These are phyloP conservation scores for Ustilago shanxiensis DNA, from an alignment of 1,284 basidiomycete species.

Conservation along the genomic window DNA sequence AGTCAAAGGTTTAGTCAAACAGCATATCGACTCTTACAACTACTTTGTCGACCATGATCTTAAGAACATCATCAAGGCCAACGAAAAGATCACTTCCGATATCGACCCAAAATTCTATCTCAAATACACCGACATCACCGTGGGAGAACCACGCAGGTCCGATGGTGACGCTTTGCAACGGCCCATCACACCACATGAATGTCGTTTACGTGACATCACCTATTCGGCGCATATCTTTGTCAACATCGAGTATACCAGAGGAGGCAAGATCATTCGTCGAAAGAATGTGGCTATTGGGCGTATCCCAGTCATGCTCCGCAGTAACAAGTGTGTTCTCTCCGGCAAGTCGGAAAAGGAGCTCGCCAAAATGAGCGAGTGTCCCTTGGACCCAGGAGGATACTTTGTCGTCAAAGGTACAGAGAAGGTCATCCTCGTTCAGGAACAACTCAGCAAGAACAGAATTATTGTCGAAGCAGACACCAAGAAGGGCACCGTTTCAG, in stretches of 20 bases:
- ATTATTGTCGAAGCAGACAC: constrained; percentile 89
- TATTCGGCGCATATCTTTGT: constrained; percentile 95
- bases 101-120: constrained; percentile 98
- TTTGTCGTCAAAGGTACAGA: constrained; percentile 99
- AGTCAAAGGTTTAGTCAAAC: constrained; percentile 76
- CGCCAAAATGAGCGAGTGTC: constrained; percentile 95
- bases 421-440: constrained; percentile 99
- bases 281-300: constrained; percentile 90
- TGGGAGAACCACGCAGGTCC: constrained; percentile 79
- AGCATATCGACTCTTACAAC: constrained; percentile 99
- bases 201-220: constrained; percentile 93
- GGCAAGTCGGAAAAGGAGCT: constrained; percentile 83
- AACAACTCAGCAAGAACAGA: constrained; percentile 98
- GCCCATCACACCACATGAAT: constrained; percentile 95
- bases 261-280: constrained; percentile 86
- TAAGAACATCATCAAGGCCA: constrained; percentile 81
- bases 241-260: constrained; percentile 94
- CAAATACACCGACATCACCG: constrained; percentile 92
- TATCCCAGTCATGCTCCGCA: constrained; percentile 95
- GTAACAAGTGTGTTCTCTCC: constrained; percentile 86
- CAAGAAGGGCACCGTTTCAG: constrained; percentile 91
- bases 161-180: constrained; percentile 84
- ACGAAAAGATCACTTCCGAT: constrained; percentile 77
- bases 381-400: constrained; percentile 97
- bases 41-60: constrained; percentile 89